These are phyloP conservation scores for Colletotrichum costaricense DNA, from an alignment of 2,329 filamentous ascomycete species.

Conservation along the genomic window DNA sequence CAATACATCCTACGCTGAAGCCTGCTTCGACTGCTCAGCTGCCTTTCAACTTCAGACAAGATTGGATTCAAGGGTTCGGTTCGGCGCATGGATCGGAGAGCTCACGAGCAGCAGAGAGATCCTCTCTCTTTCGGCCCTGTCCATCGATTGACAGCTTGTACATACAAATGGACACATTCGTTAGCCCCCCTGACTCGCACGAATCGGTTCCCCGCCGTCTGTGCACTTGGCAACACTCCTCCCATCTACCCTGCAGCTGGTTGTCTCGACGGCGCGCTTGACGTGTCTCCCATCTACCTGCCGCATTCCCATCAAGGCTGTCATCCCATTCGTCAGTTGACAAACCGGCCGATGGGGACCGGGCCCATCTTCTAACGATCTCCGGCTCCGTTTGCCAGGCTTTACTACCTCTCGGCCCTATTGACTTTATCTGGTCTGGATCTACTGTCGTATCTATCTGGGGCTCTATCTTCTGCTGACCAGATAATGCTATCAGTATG, in stretches of 20 bases:
- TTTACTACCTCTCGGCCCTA: conserved; percentile 6
- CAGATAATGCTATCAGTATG: neutral
- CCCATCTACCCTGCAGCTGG: conserved; percentile 17
- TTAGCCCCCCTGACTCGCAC: conserved; percentile 20
- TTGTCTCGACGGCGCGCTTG: conserved; percentile 10
- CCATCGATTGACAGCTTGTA: conserved; percentile 11
- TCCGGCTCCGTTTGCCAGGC: conserved; percentile 2
- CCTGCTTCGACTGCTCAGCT: neutral
- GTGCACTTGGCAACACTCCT: conserved; percentile 5
- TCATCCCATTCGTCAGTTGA: conserved; percentile 22
- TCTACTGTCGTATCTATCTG: conserved; percentile 10
- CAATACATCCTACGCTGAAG: neutral
- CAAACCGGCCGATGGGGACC: neutral
- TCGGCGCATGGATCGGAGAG: conserved; percentile 5
- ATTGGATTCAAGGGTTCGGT: conserved; percentile 6
- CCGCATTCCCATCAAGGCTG: conserved; percentile 17
- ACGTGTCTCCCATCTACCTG: conserved; percentile 25
- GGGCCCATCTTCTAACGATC: conserved; percentile 5
- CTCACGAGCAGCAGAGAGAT: neutral
- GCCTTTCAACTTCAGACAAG: neutral
- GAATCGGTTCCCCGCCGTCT: conserved; percentile 12
- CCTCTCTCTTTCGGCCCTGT: neutral
- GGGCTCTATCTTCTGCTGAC: neutral
- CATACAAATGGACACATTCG: neutral
- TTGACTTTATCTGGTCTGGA: conserved; percentile 17